A percentile compares a stretch with the other conserved stretches of the same genome.
Conservation (phyloP, 768 basidiomycete species). For the Clathrus columnatus region DNA sequence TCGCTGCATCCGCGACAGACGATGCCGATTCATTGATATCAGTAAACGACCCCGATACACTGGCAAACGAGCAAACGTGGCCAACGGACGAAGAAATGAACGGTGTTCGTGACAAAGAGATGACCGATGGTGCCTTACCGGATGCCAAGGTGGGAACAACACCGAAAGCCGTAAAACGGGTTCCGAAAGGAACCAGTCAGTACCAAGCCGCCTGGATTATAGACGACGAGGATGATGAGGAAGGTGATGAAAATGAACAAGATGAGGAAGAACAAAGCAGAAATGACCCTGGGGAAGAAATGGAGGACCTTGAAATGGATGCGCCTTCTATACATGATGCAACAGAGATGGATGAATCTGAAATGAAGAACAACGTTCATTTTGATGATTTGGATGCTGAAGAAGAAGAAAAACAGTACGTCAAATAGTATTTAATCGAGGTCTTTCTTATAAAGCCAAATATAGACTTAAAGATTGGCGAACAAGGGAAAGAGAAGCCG, state of each 20-base stretch:
- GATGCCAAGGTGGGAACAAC: slow-evolving; percentile 67
- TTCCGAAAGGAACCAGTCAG: slow-evolving; percentile 93
- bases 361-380: slow-evolving; percentile 40
- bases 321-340: slow-evolving; percentile 44
- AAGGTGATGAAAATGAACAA: slow-evolving; percentile 32
- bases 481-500: slow-evolving; percentile 62
- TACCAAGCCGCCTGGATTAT: slow-evolving; percentile 97
- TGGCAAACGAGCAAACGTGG: slow-evolving; percentile 97
- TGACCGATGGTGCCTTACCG: slow-evolving; percentile 33
- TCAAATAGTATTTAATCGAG: slow-evolving; percentile 11
- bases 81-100: slow-evolving; percentile 95
- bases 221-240: slow-evolving; percentile 67
- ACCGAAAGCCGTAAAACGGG: slow-evolving; percentile 66
- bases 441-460: not conserved
- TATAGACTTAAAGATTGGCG: slow-evolving; percentile 58
- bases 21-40: slow-evolving; percentile 82
- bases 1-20: slow-evolving; percentile 56
- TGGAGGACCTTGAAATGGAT: slow-evolving; percentile 56
- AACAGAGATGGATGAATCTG: slow-evolving; percentile 46
- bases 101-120: slow-evolving; percentile 23
- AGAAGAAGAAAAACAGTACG: slow-evolving; percentile 83
- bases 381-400: slow-evolving; percentile 76
- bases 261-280: slow-evolving; percentile 16
- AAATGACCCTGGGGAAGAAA: slow-evolving; percentile 25
- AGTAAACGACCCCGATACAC: slow-evolving; percentile 78